phyloP scores from a whole-genome alignment of 2,329 filamentous ascomycete genomes.

The Periglandula ipomoeae region DNA sequence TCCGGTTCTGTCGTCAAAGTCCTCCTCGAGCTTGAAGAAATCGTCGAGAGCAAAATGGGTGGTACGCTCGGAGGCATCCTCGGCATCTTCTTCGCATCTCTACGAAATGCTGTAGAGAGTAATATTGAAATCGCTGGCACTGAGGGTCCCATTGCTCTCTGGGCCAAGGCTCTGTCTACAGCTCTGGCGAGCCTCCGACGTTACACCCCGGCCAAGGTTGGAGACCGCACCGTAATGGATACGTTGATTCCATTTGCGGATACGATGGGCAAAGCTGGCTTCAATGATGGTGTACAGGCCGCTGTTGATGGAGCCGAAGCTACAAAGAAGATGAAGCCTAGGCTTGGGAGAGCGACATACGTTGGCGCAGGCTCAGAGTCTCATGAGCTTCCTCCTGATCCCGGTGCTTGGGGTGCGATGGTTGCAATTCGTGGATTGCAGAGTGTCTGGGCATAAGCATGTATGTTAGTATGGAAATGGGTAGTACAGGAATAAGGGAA shows the following conservation, averaged over 20 bases:
- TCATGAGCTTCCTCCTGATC: conserved; percentile 52
- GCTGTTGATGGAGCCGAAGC: conserved; percentile 51
- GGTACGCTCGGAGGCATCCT: conserved; percentile 42
- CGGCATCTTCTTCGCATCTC: conserved; percentile 44
- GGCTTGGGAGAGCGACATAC: conserved; percentile 59
- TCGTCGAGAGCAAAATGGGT: conserved; percentile 47
- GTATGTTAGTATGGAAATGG: neutral
- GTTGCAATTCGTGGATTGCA: conserved; percentile 37
- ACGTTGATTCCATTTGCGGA: conserved; percentile 45
- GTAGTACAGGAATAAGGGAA: neutral
- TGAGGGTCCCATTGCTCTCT: conserved; percentile 28
- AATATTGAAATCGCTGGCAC: conserved; percentile 21
- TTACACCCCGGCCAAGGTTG: conserved; percentile 46
- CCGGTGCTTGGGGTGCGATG: conserved; percentile 62
- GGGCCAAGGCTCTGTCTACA: conserved; percentile 31
- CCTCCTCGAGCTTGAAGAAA: conserved; percentile 40
- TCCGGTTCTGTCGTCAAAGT: conserved; percentile 38
- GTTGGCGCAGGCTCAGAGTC: conserved; percentile 47
- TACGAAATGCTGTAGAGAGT: conserved; percentile 32
- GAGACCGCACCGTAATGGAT: conserved; percentile 50
- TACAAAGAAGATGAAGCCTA: conserved; percentile 57
- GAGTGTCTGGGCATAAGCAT: conserved; percentile 7
- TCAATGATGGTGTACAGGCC: conserved; percentile 47
- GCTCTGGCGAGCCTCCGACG: conserved; percentile 38
- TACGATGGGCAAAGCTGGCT: conserved; percentile 35